Evolutionary conservation across 1,139 yeast species (phyloP).

Genomic region (Yueomyces sp.): DNA sequence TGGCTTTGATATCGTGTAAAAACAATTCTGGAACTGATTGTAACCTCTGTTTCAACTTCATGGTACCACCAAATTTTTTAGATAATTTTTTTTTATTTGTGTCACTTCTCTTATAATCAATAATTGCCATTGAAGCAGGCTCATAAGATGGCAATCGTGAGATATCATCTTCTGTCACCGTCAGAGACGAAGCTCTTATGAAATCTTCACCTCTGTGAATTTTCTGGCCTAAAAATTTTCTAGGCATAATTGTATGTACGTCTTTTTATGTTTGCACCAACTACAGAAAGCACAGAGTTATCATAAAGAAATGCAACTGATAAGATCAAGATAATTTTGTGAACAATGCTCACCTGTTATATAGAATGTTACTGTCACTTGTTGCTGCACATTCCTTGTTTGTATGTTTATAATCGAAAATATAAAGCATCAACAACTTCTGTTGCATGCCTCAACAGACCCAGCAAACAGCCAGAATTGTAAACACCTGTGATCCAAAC

Average conservation of each 20-base stretch:
- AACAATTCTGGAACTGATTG: slow-evolving; percentile 22
- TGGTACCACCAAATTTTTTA: slow-evolving; percentile 18
- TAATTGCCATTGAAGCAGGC: slow-evolving; percentile 1
- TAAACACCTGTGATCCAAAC: too few relatives aligned
- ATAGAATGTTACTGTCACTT: too few relatives aligned
- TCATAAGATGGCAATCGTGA: not conserved
- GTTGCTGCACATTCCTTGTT: too few relatives aligned
- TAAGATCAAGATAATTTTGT: too few relatives aligned
- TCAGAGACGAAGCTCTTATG: slow-evolving; percentile 20
- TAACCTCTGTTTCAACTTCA: slow-evolving; percentile 17
- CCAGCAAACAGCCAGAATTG: too few relatives aligned
- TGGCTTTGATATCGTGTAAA: slow-evolving; percentile 12
- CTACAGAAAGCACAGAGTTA: too few relatives aligned
- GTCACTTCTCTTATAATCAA: not conserved
- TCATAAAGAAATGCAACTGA: too few relatives aligned
- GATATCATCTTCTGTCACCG: slow-evolving; percentile 18
- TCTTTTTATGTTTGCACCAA: too few relatives aligned
- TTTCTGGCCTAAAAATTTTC: slow-evolving; percentile 19
- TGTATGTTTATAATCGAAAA: too few relatives aligned
- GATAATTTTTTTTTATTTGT: slow-evolving; percentile 10
- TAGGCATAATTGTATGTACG: slow-evolving; percentile 11
- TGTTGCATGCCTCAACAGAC: too few relatives aligned
- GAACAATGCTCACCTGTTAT: too few relatives aligned
- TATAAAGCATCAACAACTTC: too few relatives aligned
- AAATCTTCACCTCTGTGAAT: slow-evolving; percentile 17